Conservation (phyloP, 768 basidiomycete species). For the Obba rivulosa region DNA sequence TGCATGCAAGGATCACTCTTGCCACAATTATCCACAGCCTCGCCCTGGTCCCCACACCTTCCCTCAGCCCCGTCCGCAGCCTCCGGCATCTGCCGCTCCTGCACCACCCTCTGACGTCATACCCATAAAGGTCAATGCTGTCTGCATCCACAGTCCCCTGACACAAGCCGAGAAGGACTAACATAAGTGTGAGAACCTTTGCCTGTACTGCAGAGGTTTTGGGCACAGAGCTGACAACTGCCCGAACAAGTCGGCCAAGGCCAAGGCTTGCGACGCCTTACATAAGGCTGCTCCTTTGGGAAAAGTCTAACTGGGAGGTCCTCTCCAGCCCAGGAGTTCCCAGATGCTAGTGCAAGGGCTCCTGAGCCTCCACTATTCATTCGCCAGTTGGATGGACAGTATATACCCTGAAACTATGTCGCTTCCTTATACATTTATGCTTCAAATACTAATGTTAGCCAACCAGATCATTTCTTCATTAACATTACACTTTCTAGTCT, state of each 20-base stretch:
- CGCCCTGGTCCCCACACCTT: no score
- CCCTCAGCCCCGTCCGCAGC: no score
- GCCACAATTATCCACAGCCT: neutral
- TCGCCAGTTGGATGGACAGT: conserved; percentile 2
- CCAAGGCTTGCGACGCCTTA: conserved; percentile 1
- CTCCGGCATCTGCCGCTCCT: no score
- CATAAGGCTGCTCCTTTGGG: neutral
- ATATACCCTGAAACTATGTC: conserved; percentile 3
- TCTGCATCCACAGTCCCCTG: conserved; percentile 20
- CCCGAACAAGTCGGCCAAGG: conserved; percentile 12
- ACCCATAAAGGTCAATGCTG: conserved; percentile 14
- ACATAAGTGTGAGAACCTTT: conserved; percentile 21
- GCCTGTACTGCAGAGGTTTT: conserved; percentile 29
- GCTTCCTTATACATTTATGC: conserved; percentile 9
- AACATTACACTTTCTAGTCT: conserved; percentile 22
- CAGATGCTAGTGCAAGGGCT: conserved; percentile 5
- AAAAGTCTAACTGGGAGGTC: conserved; percentile 18
- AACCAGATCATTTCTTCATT: conserved; percentile 20
- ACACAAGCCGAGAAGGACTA: conserved; percentile 19
- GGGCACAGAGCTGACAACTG: conserved; percentile 24
- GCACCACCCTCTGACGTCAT: no score
- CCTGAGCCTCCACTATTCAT: neutral
- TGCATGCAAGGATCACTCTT: neutral
- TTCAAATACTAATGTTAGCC: conserved; percentile 3
- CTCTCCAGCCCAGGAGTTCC: conserved; percentile 13